Base-by-base conservation (phyloP, 768 basidiomycete species). In the Tylopilus subfusipes region DNA sequence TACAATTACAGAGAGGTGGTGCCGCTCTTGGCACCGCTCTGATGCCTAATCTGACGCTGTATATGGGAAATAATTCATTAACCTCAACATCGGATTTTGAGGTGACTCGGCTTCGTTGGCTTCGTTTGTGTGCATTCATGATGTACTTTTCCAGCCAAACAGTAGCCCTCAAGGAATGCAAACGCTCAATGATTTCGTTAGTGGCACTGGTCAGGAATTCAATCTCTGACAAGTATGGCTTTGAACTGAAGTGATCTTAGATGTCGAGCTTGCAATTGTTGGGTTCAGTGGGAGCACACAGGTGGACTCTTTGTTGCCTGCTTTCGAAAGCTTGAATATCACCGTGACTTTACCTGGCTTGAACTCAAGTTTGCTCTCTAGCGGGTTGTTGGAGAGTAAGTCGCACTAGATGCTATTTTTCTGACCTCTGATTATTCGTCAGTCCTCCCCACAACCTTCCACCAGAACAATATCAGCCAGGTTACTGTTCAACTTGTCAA, bases 171-270 rank as follows among this genome's bases (percentile, higher is more conserved):
- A 83, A 64, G 86, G 85, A 29, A 67, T 74, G 45, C 75, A 84
- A 58, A 87, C 86, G 1, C 73, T 90, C 30, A 78, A 82, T 50
- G 80, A 88, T 34, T 90, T 89, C 62, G 79, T 88, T 42, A 78
- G 81, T 14, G 78, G 81, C 47, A 80, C 76, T 60, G 81, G 84
- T 81, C 50, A 34, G 68, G 30, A 12, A 12, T 24, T 2, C 49
- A 53, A 16, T 44, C 22, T 29, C 1, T 5, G 10, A 12, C 4
- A n/a, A 18, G 19, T n/a, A 42, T 31, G 27, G 19, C 4, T 36
- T 24, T 31, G 18, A 47, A 49, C 44, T 57, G 11, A 53, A 27
- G 14, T 19, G 30, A 7, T 22, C 44, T 18, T 49, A 83, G 84
- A 86, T 55, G 82, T 84, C 13, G 68, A 75, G 43, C 68, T 88